Conservation (phyloP, 371 early-diverging fungal species). For the Thermomucor indicae-seudaticae region DNA sequence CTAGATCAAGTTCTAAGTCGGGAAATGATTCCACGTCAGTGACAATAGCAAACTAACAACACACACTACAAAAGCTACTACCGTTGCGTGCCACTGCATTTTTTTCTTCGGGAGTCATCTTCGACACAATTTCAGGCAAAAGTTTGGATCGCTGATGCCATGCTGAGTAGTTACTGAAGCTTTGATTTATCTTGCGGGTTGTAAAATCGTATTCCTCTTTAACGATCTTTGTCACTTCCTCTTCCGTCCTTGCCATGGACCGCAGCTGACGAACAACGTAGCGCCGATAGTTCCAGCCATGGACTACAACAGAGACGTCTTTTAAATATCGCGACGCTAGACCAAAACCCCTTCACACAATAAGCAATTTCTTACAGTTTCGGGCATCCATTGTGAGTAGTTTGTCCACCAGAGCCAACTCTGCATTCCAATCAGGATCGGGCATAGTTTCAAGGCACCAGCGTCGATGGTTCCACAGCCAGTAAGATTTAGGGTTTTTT, state of each 20-base stretch:
- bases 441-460: conserved; percentile 83
- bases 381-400: conserved; percentile 84
- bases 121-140: conserved; percentile 55
- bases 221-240: conserved; percentile 20
- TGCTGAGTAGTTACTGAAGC: conserved; percentile 94
- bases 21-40: background rate
- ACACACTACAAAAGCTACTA: conserved; percentile 2
- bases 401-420: conserved; percentile 69
- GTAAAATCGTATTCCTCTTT: conserved; percentile 81
- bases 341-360: background rate
- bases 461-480: conserved; percentile 93
- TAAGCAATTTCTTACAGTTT: conserved; percentile 69
- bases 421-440: conserved; percentile 72
- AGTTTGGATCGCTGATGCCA: conserved; percentile 93
- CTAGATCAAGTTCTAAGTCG: conserved; percentile 71
- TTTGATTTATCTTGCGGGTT: conserved; percentile 77
- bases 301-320: conserved; percentile 52
- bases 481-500: conserved; percentile 86
- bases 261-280: conserved; percentile 61
- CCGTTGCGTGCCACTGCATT: conserved; percentile 34
- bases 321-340: background rate
- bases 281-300: conserved; percentile 94
- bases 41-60: background rate
- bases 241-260: conserved; percentile 10
- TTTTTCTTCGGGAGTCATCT: conserved; percentile 37